Conservation (phyloP, 2,329 filamentous ascomycete species). For the Pseudonectria buxi region DNA sequence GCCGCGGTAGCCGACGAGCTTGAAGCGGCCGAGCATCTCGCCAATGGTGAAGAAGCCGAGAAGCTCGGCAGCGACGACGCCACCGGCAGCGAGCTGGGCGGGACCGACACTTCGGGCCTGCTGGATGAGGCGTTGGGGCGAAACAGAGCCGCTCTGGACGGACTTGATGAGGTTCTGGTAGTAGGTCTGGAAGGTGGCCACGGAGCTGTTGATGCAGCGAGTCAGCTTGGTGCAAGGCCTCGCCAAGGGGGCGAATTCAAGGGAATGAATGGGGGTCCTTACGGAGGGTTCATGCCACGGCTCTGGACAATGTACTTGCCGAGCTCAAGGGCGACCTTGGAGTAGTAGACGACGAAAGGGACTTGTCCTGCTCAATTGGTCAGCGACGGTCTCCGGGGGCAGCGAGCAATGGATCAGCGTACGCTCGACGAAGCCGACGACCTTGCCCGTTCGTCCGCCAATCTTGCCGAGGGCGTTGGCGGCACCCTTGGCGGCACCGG, state of each 20-base stretch:
- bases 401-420: conserved; percentile 34
- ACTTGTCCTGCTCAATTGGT: conserved; percentile 58
- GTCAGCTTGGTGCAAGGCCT: conserved; percentile 7
- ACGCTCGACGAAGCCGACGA: conserved; percentile 82
- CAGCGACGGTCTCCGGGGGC: conserved; percentile 3
- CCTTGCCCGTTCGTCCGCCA: conserved; percentile 74
- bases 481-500: conserved; percentile 61
- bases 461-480: conserved; percentile 63
- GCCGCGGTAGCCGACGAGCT: conserved; percentile 88
- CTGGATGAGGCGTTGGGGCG: conserved; percentile 50
- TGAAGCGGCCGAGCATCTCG: conserved; percentile 92
- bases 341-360: conserved; percentile 86
- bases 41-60: conserved; percentile 97
- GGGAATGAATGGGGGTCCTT: conserved; percentile 39
- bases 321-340: conserved; percentile 80
- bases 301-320: conserved; percentile 78
- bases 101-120: conserved; percentile 62
- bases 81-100: conserved; percentile 63
- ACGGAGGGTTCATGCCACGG: conserved; percentile 94
- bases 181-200: conserved; percentile 80
- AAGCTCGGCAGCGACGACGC: conserved; percentile 76
- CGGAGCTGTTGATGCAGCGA: conserved; percentile 45
- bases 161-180: conserved; percentile 68
- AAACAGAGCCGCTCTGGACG: conserved; percentile 57
- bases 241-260: too few species aligned